Percentiles rank a stretch among this genome's conserved stretches.
phyloP scores from a whole-genome alignment of 2,329 filamentous ascomycete genomes.

The Neopestalotiopsis rosae region DNA sequence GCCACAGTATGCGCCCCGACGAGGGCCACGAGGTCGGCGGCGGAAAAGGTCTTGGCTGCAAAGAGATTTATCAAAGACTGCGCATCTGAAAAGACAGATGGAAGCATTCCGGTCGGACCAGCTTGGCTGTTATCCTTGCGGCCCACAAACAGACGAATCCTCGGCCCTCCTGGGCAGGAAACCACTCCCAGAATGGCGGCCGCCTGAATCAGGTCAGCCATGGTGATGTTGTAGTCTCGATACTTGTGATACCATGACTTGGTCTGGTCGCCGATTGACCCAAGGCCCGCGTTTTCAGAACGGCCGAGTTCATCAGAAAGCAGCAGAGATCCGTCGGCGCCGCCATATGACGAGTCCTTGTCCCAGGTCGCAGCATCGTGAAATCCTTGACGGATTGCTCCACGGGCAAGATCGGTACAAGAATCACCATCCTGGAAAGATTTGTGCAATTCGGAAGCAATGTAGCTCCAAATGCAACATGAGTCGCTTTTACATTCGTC shows the following conservation, averaged over 20 bases:
- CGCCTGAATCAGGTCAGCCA: conserved; percentile 61
- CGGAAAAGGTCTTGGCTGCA: conserved; percentile 53
- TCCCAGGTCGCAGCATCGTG: conserved; percentile 52
- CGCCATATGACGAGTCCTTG: conserved; percentile 41
- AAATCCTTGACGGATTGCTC: conserved; percentile 51
- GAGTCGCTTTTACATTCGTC: conserved; percentile 31
- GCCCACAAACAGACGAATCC: conserved; percentile 54
- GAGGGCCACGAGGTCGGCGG: conserved; percentile 57
- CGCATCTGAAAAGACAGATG: conserved; percentile 44
- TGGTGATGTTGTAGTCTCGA: conserved; percentile 44
- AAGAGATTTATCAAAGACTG: conserved; percentile 52
- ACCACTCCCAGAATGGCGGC: conserved; percentile 52
- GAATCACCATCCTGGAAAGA: conserved; percentile 38
- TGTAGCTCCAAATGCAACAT: conserved; percentile 47
- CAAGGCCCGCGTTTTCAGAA: conserved; percentile 51
- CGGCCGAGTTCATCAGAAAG: conserved; percentile 44
- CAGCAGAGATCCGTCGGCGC: conserved; percentile 52
- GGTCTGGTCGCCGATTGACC: conserved; percentile 44
- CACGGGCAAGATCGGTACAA: conserved; percentile 47
- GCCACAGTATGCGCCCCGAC: conserved; percentile 59
- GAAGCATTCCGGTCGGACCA: conserved; percentile 50
- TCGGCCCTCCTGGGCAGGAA: conserved; percentile 57
- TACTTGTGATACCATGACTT: conserved; percentile 44
- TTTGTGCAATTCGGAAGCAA: conserved; percentile 41
- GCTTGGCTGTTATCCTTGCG: conserved; percentile 48